Base-by-base conservation (phyloP, 139 green algal species). In the Picocystis salinarum region DNA sequence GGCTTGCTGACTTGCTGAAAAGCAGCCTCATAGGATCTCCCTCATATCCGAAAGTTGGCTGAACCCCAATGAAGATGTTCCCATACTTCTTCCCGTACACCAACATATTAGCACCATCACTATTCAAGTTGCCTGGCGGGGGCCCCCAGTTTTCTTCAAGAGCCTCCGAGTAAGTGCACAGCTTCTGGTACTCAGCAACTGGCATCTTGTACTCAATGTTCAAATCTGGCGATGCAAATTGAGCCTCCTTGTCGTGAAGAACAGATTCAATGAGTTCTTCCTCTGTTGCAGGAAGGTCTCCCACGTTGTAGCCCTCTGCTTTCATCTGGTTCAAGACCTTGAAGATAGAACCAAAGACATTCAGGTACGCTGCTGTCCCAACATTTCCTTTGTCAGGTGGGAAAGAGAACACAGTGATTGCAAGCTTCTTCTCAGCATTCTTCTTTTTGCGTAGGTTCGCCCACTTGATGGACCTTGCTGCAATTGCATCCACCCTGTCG, bases 301-400 rank as follows among this genome's bases (percentile, higher is more conserved):
- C 82, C 6, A 98, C 80, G 40, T 92, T 62, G 63, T 97, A 98
- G 41, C 87, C 80, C 19, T 93, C 59, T 7, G 28, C 24, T 61
- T 88, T 60, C 23, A 97, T 60, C 49, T 92, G 72, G 64, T 72
- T 52, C 5, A 70, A 46, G 11, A 73, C 61, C 33, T 25, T 44
- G 77, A 67, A 82, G 73, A 97, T 97, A 61, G 81, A 94, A 39
- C 83, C 79, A 61, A 98, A 98, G 6, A 98, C 87, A 50, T 98
- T 97, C 40, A 98, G 74, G 77, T 98, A 98, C 33, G 87, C 87
- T 26, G 87, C 87, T 18, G 87, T 98, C 49, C 87, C 87, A 6
- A 98, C 87, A 52, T 98, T 98, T 66, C 87, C 87, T 75, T 98
- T 98, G 76, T 98, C 87, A 17, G 87, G 87, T 7, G 87, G 87